Conservation (phyloP, 2,329 filamentous ascomycete genomes). For the Emergomyces pasteurianus region DNA sequence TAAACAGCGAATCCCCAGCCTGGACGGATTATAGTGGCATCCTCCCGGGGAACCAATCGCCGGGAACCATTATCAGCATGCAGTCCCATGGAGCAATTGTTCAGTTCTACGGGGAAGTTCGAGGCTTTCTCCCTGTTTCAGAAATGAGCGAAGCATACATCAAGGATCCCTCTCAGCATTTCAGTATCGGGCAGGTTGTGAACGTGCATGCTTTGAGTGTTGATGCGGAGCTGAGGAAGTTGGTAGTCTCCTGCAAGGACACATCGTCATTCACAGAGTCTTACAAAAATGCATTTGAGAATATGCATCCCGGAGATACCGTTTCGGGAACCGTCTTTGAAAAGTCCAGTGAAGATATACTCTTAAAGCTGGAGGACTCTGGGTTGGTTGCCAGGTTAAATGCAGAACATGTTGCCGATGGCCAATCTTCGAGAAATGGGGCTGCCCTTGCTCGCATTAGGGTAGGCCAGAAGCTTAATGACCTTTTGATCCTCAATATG, state of each 20-base stretch:
- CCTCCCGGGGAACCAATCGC: constrained; percentile 60
- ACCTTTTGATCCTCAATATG: constrained; percentile 81
- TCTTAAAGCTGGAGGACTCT: constrained; percentile 62
- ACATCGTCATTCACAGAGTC: constrained; percentile 66
- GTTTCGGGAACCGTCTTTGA: constrained; percentile 72
- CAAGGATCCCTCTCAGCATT: constrained; percentile 76
- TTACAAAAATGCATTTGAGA: constrained; percentile 60
- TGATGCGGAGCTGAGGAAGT: constrained; percentile 55
- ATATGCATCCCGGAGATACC: constrained; percentile 59
- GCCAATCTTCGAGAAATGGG: constrained; percentile 64
- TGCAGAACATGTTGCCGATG: constrained; percentile 72
- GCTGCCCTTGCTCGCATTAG: constrained; percentile 68
- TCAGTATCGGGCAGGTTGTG: constrained; percentile 80
- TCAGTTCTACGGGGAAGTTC: constrained; percentile 77
- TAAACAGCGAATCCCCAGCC: constrained; percentile 75
- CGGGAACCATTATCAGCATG: constrained; percentile 78
- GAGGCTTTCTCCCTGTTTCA: constrained; percentile 78
- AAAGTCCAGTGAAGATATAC: constrained; percentile 63
- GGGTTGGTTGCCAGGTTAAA: constrained; percentile 68
- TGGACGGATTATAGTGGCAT: constrained; percentile 70
- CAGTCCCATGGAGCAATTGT: constrained; percentile 70
- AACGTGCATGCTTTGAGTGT: constrained; percentile 79
- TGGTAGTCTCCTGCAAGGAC: constrained; percentile 90
- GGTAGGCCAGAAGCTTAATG: constrained; percentile 69
- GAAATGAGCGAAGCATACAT: constrained; percentile 99